phyloP scores from a whole-genome alignment of 805 yeast genomes.

The Zygosaccharomyces siamensis region DNA sequence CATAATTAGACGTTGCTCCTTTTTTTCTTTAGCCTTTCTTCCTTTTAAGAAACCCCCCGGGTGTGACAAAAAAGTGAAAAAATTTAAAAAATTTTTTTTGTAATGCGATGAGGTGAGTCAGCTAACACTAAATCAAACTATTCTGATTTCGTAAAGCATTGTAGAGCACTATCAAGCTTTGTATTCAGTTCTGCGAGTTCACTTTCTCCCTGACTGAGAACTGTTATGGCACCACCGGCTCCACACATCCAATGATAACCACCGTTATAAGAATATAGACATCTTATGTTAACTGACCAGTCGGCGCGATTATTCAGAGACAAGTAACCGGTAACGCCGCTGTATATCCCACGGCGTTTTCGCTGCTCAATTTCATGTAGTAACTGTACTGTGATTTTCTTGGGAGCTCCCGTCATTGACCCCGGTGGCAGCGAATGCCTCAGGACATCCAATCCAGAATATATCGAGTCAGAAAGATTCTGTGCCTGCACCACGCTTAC shows the following conservation, averaged over 20 bases:
- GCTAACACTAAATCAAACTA: not conserved
- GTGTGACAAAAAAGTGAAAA: constrained; percentile 1
- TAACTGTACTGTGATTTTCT: constrained; percentile 83
- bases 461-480: constrained; percentile 26
- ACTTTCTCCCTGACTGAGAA: constrained; percentile 70
- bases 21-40: constrained; percentile 10
- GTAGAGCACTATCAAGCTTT: constrained; percentile 76
- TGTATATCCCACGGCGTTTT: constrained; percentile 72
- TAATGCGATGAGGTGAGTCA: not conserved
- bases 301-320: constrained; percentile 80
- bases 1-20: constrained; percentile 8
- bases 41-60: constrained; percentile 4
- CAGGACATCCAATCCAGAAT: constrained; percentile 73
- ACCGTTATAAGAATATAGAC: constrained; percentile 60
- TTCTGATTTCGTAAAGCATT: constrained; percentile 44
- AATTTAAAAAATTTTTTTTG: not conserved
- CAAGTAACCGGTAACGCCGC: constrained; percentile 97
- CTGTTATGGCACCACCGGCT: constrained; percentile 98
- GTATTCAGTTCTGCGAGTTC: constrained; percentile 91
- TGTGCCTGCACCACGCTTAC: constrained; percentile 83
- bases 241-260: constrained; percentile 73
- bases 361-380: constrained; percentile 44
- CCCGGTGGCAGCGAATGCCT: constrained; percentile 90
- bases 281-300: constrained; percentile 93
- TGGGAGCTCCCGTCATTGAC: constrained; percentile 99